Conservation (phyloP, 164 flowering plant species). For the Liquidambar formosana region DNA sequence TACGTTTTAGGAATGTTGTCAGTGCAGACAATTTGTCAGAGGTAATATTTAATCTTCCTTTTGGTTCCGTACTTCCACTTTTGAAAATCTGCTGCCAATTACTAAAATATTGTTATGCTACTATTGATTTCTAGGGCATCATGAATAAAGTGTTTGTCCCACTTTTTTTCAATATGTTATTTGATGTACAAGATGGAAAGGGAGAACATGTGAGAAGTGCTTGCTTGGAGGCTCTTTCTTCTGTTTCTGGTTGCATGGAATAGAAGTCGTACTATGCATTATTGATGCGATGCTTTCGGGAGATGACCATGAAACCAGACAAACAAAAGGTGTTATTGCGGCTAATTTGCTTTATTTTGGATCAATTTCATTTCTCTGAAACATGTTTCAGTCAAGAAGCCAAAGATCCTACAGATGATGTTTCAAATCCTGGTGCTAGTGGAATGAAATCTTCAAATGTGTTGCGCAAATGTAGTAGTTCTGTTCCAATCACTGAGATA, state of each 20-base stretch:
- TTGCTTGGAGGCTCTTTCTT: constrained; percentile 77
- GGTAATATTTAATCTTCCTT: constrained; percentile 34
- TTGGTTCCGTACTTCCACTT: not conserved
- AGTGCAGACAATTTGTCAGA: constrained; percentile 42
- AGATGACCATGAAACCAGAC: constrained; percentile 55
- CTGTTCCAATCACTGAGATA: constrained; percentile 28
- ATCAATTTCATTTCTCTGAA: constrained; percentile 64
- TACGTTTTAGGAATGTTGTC: constrained; percentile 56
- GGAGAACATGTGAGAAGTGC: constrained; percentile 74
- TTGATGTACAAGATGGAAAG: constrained; percentile 66
- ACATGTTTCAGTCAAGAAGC: constrained; percentile 15
- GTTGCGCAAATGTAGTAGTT: constrained; percentile 1
- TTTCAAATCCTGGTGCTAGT: constrained; percentile 8
- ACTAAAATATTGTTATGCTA: constrained; percentile 10
- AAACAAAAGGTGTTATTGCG: constrained; percentile 68
- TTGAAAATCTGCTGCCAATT: not conserved
- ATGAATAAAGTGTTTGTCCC: constrained; percentile 66
- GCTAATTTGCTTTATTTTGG: constrained; percentile 72
- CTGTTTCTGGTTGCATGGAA: constrained; percentile 67
- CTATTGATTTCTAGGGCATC: constrained; percentile 41
- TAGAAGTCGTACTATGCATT: constrained; percentile 72
- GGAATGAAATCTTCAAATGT: constrained; percentile 14
- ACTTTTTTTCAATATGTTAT: constrained; percentile 78
- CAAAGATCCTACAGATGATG: constrained; percentile 16
- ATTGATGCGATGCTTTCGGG: constrained; percentile 67